Base-by-base conservation (phyloP, 768 basidiomycete genomes). In the Russula vinacea region DNA sequence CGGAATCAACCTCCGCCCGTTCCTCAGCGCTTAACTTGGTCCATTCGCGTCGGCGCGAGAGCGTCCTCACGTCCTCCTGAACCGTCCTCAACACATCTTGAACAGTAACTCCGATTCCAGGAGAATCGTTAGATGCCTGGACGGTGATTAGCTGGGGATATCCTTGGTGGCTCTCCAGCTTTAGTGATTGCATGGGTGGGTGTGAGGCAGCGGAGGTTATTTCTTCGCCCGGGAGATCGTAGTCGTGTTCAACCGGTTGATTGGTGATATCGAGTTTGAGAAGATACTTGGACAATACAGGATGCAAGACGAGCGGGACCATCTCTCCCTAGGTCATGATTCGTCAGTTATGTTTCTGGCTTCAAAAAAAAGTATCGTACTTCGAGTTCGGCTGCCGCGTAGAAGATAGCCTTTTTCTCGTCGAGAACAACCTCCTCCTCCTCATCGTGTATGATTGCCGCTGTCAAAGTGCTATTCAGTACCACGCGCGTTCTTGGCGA, bases 41-140 rank as follows among this genome's bases (percentile, higher is more conserved):
- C 63, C 58, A 64, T 35, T 64, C 63, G 32, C 63, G 63, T 51
- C 63, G 54, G 32, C 63, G 63, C 11, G 63, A 64, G 29, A 42
- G 22, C 37, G 10, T 59, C 37, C 53, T 55, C 37, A 55, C 24
- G 35, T 64, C 63, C 24, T 49, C 63, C 11, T 60, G 22, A 33
- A 64, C 44, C 53, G 53, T 33, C 45, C 11, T 47, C n/a, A 64
- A 39, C 39, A 64, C 47, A 16, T 65, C 64, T 32, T 33, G 58
- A 24, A 65, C 64, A 14, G 64, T 65, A 32, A 65, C 22, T 1
- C 58, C 64, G 45, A 24, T 39, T 16, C 19, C 17, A 1, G 45
- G 54, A 24, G 64, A 17, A 17, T 55, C 39, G 29, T 47, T 49
- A 26, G 64, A 51, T 5, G 58, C 53, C 0, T 50, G 58, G 16